Percentiles rank a stretch among this genome's conserved stretches.
Evolutionary conservation across 805 yeast genomes (phyloP).

Genomic region (Candida qinlingensis): DNA sequence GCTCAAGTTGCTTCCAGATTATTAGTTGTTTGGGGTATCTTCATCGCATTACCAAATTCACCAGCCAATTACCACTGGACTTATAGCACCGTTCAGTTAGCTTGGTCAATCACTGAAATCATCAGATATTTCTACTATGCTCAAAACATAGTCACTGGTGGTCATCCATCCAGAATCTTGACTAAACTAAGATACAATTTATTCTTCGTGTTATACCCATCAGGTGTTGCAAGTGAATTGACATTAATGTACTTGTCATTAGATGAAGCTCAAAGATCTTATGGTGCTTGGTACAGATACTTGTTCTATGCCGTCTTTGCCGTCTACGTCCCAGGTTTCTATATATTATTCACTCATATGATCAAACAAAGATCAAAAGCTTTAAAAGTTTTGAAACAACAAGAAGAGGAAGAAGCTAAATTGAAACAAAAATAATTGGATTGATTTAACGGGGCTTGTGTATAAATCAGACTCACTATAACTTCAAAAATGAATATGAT

Average conservation of each 20-base stretch:
- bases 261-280: constrained; percentile 52
- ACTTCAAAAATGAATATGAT: background rate
- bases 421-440: background rate
- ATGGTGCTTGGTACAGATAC: constrained; percentile 48
- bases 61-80: constrained; percentile 56
- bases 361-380: constrained; percentile 80
- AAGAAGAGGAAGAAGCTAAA: background rate
- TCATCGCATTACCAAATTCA: constrained; percentile 66
- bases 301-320: constrained; percentile 52
- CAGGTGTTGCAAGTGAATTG: constrained; percentile 87
- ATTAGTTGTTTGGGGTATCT: constrained; percentile 76
- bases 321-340: constrained; percentile 83
- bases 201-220: constrained; percentile 79
- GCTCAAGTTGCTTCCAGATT: constrained; percentile 87
- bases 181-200: constrained; percentile 77
- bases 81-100: constrained; percentile 62
- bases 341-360: constrained; percentile 82
- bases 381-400: constrained; percentile 36
- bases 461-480: background rate
- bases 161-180: constrained; percentile 51
- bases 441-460: background rate
- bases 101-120: constrained; percentile 95
- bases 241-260: constrained; percentile 64
- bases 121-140: constrained; percentile 88
- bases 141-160: constrained; percentile 46